phyloP scores from a whole-genome alignment of 1,139 yeast species.

The Taphrina sp. region DNA sequence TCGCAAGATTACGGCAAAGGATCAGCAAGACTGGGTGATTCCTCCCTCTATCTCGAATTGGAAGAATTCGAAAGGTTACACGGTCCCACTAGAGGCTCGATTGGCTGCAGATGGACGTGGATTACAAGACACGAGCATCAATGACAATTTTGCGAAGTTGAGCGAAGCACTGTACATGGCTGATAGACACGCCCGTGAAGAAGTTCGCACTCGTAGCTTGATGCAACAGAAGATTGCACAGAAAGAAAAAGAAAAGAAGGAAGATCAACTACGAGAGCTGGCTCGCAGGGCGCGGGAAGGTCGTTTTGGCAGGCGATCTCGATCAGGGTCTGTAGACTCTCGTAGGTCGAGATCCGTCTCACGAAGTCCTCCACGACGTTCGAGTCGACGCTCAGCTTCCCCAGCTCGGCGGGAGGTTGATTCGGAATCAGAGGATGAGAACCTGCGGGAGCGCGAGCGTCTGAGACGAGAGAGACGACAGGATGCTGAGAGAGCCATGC shows the following conservation, averaged over 20 bases:
- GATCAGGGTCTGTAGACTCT: slow-evolving; percentile 1
- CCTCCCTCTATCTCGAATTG: slow-evolving; percentile 93
- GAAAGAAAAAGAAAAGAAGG: slow-evolving; percentile 59
- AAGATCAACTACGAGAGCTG: slow-evolving; percentile 56
- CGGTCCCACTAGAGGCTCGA: slow-evolving; percentile 77
- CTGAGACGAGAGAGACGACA: slow-evolving; percentile 50
- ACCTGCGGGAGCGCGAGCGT: slow-evolving; percentile 44
- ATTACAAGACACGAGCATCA: slow-evolving; percentile 49
- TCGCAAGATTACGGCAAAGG: slow-evolving; percentile 65
- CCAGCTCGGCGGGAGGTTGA: slow-evolving; percentile 14
- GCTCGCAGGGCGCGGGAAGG: slow-evolving; percentile 59
- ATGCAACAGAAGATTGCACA: slow-evolving; percentile 56
- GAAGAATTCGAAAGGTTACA: slow-evolving; percentile 91
- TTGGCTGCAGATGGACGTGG: slow-evolving; percentile 59
- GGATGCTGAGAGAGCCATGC: slow-evolving; percentile 52
- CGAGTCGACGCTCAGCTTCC: slow-evolving; percentile 1
- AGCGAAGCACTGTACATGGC: slow-evolving; percentile 74
- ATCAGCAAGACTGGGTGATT: slow-evolving; percentile 77
- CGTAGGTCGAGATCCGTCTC: slow-evolving; percentile 10
- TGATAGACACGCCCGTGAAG: slow-evolving; percentile 70
- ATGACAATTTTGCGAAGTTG: slow-evolving; percentile 61
- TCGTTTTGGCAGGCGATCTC: slow-evolving; percentile 33
- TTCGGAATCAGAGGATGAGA: slow-evolving; percentile 37
- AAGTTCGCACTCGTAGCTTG: slow-evolving; percentile 60
- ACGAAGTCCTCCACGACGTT: slow-evolving; percentile 25